phyloP scores from a whole-genome alignment of 1,284 basidiomycete genomes.

The Malassezia arunalokei region DNA sequence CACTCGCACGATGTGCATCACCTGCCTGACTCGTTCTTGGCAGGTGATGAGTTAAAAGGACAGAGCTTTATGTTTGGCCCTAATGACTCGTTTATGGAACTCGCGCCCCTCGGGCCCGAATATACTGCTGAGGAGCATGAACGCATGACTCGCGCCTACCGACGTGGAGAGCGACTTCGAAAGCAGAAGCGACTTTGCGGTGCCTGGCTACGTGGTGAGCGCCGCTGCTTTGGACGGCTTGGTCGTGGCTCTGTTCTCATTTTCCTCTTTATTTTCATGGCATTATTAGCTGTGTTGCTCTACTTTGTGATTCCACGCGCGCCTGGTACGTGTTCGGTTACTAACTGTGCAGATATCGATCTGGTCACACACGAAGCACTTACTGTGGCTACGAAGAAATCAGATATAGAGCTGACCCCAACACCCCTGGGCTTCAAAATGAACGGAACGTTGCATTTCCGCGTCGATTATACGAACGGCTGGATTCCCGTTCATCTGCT shows the following conservation, averaged over 20 bases:
- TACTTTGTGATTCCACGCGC: conserved; percentile 15
- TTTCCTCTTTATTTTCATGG: not conserved
- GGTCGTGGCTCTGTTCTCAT: conserved; percentile 4
- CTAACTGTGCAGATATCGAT: conserved; percentile 1
- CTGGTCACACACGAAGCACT: conserved; percentile 1
- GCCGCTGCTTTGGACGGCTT: conserved; percentile 3
- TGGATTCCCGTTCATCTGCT: conserved; percentile 12
- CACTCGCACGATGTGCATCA: not conserved
- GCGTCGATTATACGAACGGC: conserved; percentile 5
- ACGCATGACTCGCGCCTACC: conserved; percentile 9
- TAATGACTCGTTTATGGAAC: conserved; percentile 1
- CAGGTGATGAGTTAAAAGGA: not conserved
- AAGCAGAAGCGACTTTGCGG: not conserved
- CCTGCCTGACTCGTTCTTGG: not conserved
- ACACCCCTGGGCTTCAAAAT: conserved; percentile 10
- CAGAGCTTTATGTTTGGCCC: not conserved
- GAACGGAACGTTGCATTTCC: conserved; percentile 12
- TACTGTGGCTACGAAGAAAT: not conserved
- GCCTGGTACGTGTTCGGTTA: conserved; percentile 4
- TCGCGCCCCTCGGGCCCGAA: conserved; percentile 11
- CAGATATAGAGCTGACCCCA: conserved; percentile 2
- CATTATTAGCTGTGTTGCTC: not conserved
- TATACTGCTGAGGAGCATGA: conserved; percentile 5
- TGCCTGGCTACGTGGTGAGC: conserved; percentile 5
- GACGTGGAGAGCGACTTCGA: not conserved